Conservation (phyloP, 345 rosid species). For the Bruguiera sexangula region DNA sequence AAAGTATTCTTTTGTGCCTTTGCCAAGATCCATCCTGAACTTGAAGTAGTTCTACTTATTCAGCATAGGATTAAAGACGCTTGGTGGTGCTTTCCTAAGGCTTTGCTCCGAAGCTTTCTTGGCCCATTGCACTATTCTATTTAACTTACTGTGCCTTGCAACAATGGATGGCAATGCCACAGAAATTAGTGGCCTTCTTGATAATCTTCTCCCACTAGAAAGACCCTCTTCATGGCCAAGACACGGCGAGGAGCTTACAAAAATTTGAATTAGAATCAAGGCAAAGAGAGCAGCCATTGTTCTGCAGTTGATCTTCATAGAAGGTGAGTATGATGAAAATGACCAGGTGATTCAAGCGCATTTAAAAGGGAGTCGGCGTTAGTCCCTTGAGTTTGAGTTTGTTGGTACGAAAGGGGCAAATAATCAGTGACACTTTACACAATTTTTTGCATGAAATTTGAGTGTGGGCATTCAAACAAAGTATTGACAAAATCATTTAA, state of each 20-base stretch:
- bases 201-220: background rate
- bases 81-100: conserved; percentile 50
- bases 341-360: background rate
- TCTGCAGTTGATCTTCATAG: conserved; percentile 34
- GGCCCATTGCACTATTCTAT: conserved; percentile 28
- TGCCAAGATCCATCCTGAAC: background rate
- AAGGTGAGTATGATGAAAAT: background rate
- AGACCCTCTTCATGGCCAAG: conserved; percentile 11
- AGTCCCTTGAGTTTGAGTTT: no score
- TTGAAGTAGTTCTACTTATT: conserved; percentile 27
- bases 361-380: conserved; percentile 6
- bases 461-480: no score
- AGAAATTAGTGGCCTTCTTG: conserved; percentile 24
- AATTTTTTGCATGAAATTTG: no score
- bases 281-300: conserved; percentile 15
- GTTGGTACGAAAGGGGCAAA: no score
- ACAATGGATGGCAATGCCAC: conserved; percentile 17
- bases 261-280: conserved; percentile 23
- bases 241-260: conserved; percentile 15
- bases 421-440: no score
- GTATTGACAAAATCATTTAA: no score
- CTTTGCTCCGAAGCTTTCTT: conserved; percentile 52
- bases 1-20: background rate
- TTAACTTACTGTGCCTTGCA: conserved; percentile 6
- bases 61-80: conserved; percentile 54